Conservation (phyloP, 805 yeast species). For the Cyberlindnera amylophila region DNA sequence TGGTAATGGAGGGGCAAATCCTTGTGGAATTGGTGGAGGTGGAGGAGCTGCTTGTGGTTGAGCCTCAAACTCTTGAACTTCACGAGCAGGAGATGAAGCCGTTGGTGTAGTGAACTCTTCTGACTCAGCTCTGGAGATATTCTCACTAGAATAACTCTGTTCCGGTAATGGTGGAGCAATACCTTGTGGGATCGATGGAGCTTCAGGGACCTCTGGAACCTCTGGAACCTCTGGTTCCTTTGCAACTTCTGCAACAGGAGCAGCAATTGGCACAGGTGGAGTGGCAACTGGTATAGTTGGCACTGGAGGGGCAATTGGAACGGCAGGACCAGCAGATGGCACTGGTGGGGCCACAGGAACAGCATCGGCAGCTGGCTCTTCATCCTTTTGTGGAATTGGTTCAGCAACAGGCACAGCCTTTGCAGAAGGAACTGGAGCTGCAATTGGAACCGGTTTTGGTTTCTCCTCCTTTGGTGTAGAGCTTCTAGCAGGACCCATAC, state of each 20-base stretch:
- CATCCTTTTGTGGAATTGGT: slow-evolving; percentile 6
- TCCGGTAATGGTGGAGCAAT: slow-evolving; percentile 21
- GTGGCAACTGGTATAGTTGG: slow-evolving; percentile 9
- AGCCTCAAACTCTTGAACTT: not conserved
- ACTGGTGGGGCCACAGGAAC: slow-evolving; percentile 6
- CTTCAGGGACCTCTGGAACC: not conserved
- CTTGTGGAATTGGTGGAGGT: slow-evolving; percentile 10
- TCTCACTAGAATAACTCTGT: not conserved
- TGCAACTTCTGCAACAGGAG: not conserved
- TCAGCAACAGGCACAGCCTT: slow-evolving; percentile 10
- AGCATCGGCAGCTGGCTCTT: slow-evolving; percentile 6
- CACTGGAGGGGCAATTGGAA: slow-evolving; percentile 6
- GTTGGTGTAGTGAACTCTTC: not conserved
- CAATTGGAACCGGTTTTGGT: slow-evolving; percentile 23
- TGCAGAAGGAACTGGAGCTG: slow-evolving; percentile 27
- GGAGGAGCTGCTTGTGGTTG: not conserved
- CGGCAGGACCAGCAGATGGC: slow-evolving; percentile 3
- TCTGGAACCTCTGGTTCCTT: not conserved
- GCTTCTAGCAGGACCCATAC: slow-evolving; percentile 25
- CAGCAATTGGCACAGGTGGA: slow-evolving; percentile 2
- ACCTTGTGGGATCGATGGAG: slow-evolving; percentile 4
- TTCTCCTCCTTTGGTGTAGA: slow-evolving; percentile 20
- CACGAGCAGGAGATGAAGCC: not conserved
- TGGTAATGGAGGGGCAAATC: slow-evolving; percentile 17
- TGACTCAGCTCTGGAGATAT: not conserved